A percentile compares a stretch with the other conserved stretches of the same genome.
Conservation (phyloP, 2,329 filamentous ascomycete species). For the Epicoccum sorghinum region DNA sequence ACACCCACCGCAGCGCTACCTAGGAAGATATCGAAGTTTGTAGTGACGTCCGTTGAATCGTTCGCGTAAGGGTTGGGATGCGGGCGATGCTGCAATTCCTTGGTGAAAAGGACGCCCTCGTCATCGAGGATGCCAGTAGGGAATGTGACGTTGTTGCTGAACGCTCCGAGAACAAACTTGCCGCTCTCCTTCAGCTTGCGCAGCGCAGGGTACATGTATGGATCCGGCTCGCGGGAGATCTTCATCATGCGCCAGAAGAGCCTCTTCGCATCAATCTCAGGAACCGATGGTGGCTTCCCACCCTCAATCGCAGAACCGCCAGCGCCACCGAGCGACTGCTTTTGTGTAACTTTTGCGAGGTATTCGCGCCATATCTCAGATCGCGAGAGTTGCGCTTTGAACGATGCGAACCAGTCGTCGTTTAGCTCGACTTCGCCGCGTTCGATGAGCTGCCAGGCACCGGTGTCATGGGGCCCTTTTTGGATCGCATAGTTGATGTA, state of each 20-base stretch:
- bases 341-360: conserved; percentile 40
- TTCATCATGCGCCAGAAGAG: conserved; percentile 95
- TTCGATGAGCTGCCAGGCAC: conserved; percentile 88
- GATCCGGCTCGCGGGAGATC: conserved; percentile 71
- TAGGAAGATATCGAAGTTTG: conserved; percentile 84
- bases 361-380: conserved; percentile 71
- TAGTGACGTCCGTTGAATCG: conserved; percentile 59
- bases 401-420: conserved; percentile 74
- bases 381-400: conserved; percentile 74
- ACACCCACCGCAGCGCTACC: conserved; percentile 85
- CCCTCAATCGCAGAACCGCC: conserved; percentile 40
- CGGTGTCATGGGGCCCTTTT: conserved; percentile 70
- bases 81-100: conserved; percentile 36
- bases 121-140: conserved; percentile 74
- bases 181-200: conserved; percentile 63
- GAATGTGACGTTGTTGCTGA: conserved; percentile 91
- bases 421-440: conserved; percentile 81
- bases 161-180: conserved; percentile 66
- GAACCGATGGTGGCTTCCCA: conserved; percentile 63
- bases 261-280: conserved; percentile 74
- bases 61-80: conserved; percentile 31
- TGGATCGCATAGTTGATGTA: conserved; percentile 94
- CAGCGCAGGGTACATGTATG: conserved; percentile 86
- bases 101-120: conserved; percentile 50
- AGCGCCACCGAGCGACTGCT: conserved; percentile 22